Percentiles rank a stretch among this genome's conserved stretches.
These are phyloP conservation scores for Phylloporus sp. DNA, from an alignment of 768 basidiomycete species.

Conservation along the genomic window DNA sequence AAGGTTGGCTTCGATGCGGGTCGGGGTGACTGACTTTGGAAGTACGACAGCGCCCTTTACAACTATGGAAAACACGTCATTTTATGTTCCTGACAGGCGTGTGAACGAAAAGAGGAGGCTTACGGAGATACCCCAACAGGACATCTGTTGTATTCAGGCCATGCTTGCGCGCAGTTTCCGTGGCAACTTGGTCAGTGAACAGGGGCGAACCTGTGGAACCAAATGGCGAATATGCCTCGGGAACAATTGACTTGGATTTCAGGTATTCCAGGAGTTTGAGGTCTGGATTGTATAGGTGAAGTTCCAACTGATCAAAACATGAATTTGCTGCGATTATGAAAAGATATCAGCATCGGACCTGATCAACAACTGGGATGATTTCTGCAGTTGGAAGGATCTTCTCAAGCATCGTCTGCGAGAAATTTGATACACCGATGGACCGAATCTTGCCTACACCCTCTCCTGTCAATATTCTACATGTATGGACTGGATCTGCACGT, in stretches of 20 bases:
- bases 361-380: slow-evolving; percentile 69
- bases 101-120: slow-evolving; percentile 16
- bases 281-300: slow-evolving; percentile 74
- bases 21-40: slow-evolving; percentile 73
- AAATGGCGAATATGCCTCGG: slow-evolving; percentile 80
- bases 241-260: slow-evolving; percentile 59
- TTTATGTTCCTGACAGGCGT: slow-evolving; percentile 4
- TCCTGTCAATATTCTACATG: slow-evolving; percentile 4
- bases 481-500: slow-evolving; percentile 4
- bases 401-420: slow-evolving; percentile 62
- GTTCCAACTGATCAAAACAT: slow-evolving; percentile 49
- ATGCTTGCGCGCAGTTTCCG: slow-evolving; percentile 57
- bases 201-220: slow-evolving; percentile 67
- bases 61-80: slow-evolving; percentile 35
- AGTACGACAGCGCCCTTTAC: slow-evolving; percentile 62
- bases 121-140: slow-evolving; percentile 61
- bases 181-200: slow-evolving; percentile 56
- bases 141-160: slow-evolving; percentile 52
- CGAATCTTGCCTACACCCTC: slow-evolving; percentile 53
- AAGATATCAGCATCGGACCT: slow-evolving; percentile 40
- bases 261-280: slow-evolving; percentile 63
- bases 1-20: slow-evolving; percentile 61
- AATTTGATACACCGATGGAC: slow-evolving; percentile 75
- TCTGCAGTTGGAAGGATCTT: slow-evolving; percentile 64
- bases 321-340: background rate